Conservation (phyloP, 2,329 filamentous ascomycete genomes). For the Colletotrichum brevisporum region DNA sequence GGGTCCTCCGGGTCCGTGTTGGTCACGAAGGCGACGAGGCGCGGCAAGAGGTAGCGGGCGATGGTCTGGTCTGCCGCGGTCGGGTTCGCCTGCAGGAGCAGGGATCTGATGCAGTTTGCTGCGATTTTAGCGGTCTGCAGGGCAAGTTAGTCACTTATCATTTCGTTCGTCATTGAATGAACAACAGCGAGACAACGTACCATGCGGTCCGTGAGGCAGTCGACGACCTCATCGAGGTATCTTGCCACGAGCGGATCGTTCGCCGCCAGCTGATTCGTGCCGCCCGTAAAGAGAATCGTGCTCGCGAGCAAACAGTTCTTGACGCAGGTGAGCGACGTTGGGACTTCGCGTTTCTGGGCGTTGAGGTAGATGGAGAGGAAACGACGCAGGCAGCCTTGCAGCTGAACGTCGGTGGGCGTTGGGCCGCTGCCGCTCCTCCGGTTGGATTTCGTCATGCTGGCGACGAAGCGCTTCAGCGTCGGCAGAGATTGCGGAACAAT, state of each 20-base stretch:
- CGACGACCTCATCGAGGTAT: conserved; percentile 85
- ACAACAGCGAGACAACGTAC: conserved; percentile 65
- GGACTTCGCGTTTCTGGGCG: conserved; percentile 80
- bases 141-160: conserved; percentile 33
- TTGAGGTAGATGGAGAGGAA: conserved; percentile 86
- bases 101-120: conserved; percentile 88
- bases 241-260: conserved; percentile 81
- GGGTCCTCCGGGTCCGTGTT: conserved; percentile 82
- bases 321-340: conserved; percentile 86
- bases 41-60: conserved; percentile 80
- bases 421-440: conserved; percentile 49
- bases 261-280: conserved; percentile 79
- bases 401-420: conserved; percentile 74
- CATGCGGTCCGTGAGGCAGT: conserved; percentile 85
- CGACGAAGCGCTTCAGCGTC: conserved; percentile 91
- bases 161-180: not conserved
- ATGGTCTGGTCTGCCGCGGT: conserved; percentile 80
- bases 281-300: conserved; percentile 89
- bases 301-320: conserved; percentile 92
- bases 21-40: conserved; percentile 81
- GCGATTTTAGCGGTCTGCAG: conserved; percentile 86
- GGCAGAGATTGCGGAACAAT: conserved; percentile 92
- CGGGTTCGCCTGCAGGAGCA: conserved; percentile 77
- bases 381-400: conserved; percentile 85
- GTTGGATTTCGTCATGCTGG: conserved; percentile 73